Base-by-base conservation (phyloP, 176 grass and related monocot genomes). In the Aegilops longissima region DNA sequence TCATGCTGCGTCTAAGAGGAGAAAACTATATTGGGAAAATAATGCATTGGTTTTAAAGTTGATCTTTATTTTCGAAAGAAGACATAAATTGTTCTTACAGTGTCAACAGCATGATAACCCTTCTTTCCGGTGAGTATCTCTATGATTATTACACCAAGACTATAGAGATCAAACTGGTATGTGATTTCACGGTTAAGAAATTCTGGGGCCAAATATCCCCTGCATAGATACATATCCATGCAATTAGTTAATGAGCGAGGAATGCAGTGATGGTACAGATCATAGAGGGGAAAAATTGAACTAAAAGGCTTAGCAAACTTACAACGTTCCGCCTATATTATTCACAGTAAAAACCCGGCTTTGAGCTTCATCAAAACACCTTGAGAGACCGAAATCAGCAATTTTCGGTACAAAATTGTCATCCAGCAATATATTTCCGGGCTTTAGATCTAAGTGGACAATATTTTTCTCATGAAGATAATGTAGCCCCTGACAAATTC, bases 261-360 rank as follows among this genome's bases (percentile, higher is more conserved):
- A 9, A n/a, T 6, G 6, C 1, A 5, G 16, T n/a, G 49, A 5
- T 25, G 25, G 14, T 17, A 59, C 8, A 58, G 2, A 17, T 20
- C 54, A 3, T 20, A 58, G 17, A 0, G 2, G 14, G 1, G 8
- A 21, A 58, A 3, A 58, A 58, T 21, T 59, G 56, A 59, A 21
- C 18, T 9, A 59, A 59, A 1, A 59, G 56, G 17, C 1, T 21
- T 9, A 59, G 2, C 20, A 18, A 59, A 21, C 56, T 59, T 59
- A 59, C 56, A 9, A 0, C 3, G 56, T 20, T 59, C 56, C 20
- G n/a, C 16, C 0, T 3, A 59, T 59, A 25, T 25, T 25, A 25
- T 25, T 25, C 0, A 0, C 1, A n/a, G 56, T 59, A 59, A 0
- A 3, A 59, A 0, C 56, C 16, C 20, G 1, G 16, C 6, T 3